Conservation (phyloP, 2,329 filamentous ascomycete genomes). For the Macrophomina phaseolina region DNA sequence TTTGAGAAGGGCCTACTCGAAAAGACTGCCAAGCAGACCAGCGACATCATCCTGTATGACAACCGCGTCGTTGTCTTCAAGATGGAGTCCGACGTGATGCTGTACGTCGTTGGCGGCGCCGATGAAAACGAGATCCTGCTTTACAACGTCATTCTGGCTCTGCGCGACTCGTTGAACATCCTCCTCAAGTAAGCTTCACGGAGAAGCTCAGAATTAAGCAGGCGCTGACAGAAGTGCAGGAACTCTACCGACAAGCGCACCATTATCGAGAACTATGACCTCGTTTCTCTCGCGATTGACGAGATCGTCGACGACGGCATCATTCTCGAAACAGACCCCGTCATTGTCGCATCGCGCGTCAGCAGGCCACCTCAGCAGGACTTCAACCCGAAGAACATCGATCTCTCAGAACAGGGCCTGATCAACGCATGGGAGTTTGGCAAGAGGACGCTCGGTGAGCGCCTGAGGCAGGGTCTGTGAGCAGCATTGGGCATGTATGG, state of each 20-base stretch:
- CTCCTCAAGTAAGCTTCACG: slow-evolving; percentile 78
- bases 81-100: slow-evolving; percentile 95
- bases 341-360: slow-evolving; percentile 89
- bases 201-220: neutral
- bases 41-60: slow-evolving; percentile 97
- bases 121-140: slow-evolving; percentile 98
- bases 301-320: slow-evolving; percentile 75
- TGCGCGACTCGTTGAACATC: slow-evolving; percentile 87
- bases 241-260: slow-evolving; percentile 97
- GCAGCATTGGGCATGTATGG: slow-evolving; percentile 18
- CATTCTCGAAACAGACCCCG: slow-evolving; percentile 95
- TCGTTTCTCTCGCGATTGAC: slow-evolving; percentile 91
- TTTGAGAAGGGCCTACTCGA: slow-evolving; percentile 95
- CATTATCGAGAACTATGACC: slow-evolving; percentile 97
- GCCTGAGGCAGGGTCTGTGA: slow-evolving; percentile 25
- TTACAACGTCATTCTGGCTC: slow-evolving; percentile 91
- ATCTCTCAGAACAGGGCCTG: slow-evolving; percentile 93
- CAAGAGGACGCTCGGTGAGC: slow-evolving; percentile 25
- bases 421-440: slow-evolving; percentile 94
- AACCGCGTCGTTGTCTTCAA: slow-evolving; percentile 97
- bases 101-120: slow-evolving; percentile 86
- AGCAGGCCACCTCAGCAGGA: slow-evolving; percentile 91
- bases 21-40: slow-evolving; percentile 94
- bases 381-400: slow-evolving; percentile 85
- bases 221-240: slow-evolving; percentile 53